Conservation (phyloP, 768 basidiomycete species). For the Trametes maxima region DNA sequence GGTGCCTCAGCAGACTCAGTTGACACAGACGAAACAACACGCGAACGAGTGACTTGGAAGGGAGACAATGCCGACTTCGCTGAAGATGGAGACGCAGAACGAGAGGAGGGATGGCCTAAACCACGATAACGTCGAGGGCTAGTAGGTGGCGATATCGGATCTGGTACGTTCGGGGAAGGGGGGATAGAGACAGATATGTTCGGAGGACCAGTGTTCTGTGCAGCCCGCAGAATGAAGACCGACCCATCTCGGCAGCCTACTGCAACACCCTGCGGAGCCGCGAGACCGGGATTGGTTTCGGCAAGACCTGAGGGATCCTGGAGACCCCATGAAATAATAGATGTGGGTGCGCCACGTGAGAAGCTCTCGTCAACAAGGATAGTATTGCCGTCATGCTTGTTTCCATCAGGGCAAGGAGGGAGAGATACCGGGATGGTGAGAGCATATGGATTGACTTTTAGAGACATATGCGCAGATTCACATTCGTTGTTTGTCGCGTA, state of each 20-base stretch:
- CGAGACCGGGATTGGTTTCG: neutral
- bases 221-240: slow-evolving; percentile 35
- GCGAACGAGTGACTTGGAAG: slow-evolving; percentile 59
- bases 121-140: slow-evolving; percentile 22
- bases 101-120: slow-evolving; percentile 21
- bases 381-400: neutral
- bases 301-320: neutral
- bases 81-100: slow-evolving; percentile 43
- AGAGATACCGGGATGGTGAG: slow-evolving; percentile 15
- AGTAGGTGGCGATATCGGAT: slow-evolving; percentile 18
- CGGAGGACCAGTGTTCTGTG: neutral
- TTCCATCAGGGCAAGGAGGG: neutral
- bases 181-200: slow-evolving; percentile 2
- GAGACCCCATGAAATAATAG: slow-evolving; percentile 11
- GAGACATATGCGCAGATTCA: slow-evolving; percentile 3
- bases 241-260: slow-evolving; percentile 43
- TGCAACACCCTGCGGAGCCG: slow-evolving; percentile 27
- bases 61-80: slow-evolving; percentile 38
- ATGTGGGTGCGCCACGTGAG: slow-evolving; percentile 5
- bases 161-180: neutral
- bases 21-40: slow-evolving; percentile 72
- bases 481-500: neutral
- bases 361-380: slow-evolving; percentile 12
- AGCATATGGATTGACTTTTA: neutral
- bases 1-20: slow-evolving; percentile 74